Evolutionary conservation across 202 grass and related monocot species (phyloP).

Genomic region (Saccharum hybrid): DNA sequence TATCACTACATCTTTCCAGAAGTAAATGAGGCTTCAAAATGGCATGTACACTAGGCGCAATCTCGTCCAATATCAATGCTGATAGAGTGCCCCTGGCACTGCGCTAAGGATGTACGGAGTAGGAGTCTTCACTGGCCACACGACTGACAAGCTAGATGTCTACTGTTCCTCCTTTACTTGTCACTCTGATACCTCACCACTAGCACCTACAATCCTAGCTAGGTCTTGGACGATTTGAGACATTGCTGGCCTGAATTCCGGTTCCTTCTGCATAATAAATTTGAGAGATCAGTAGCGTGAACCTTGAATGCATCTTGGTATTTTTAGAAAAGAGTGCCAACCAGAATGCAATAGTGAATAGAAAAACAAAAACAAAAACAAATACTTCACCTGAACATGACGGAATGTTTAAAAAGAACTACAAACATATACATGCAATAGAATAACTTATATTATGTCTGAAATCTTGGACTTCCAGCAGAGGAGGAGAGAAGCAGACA

Average conservation of each 20-base stretch:
- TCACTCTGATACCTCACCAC: slow-evolving; percentile 56
- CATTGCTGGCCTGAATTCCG: slow-evolving; percentile 72
- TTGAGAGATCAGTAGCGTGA: slow-evolving; percentile 40
- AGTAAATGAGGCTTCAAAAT: slow-evolving; percentile 50
- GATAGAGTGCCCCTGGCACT: slow-evolving; percentile 22
- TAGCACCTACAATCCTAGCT: slow-evolving; percentile 56
- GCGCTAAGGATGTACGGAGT: background rate
- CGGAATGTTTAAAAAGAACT: background rate
- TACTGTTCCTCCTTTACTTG: slow-evolving; percentile 23
- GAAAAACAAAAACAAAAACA: slow-evolving; percentile 23
- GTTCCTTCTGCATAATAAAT: slow-evolving; percentile 61
- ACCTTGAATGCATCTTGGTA: slow-evolving; percentile 20
- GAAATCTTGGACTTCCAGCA: background rate
- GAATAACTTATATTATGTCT: background rate
- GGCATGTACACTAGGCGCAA: slow-evolving; percentile 47
- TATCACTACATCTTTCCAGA: slow-evolving; percentile 24
- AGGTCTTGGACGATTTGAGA: slow-evolving; percentile 74
- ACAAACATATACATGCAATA: slow-evolving; percentile 21
- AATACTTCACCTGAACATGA: slow-evolving; percentile 19
- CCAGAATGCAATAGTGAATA: slow-evolving; percentile 13
- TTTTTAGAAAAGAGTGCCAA: slow-evolving; percentile 15
- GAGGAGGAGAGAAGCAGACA: background rate
- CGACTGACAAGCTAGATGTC: slow-evolving; percentile 26
- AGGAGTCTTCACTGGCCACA: slow-evolving; percentile 20
- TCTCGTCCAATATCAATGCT: slow-evolving; percentile 31